Base-by-base conservation (phyloP, 257 asterid species). In the Lavandula angustifolia region DNA sequence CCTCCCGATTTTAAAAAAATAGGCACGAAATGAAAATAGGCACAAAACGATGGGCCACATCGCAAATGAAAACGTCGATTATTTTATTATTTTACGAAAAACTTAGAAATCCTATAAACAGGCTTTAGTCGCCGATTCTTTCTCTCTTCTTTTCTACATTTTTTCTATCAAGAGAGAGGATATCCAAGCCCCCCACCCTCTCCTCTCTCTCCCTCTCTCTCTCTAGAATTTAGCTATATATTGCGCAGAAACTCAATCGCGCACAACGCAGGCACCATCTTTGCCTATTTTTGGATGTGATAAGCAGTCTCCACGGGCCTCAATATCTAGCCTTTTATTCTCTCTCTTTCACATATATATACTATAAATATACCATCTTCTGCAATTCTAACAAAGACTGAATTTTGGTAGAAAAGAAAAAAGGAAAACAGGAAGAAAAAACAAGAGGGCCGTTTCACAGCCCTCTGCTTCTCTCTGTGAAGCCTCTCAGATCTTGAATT, bases 391-490 rank as follows among this genome's bases (percentile, higher is more conserved):
- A 70, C 80, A 75, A 76, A 70, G 77, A 78, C 79, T 80, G 81
- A 75, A 70, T 73, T 79, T 78, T 74, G 75, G 60, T 70, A 40
- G 67, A 72, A 76, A 67, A 67, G 69, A 61, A 38, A 38, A 17
- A 77, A 69, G 69, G 68, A 68, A 68, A 55, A 71, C 75, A 68
- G 62, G 79, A 75, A 79, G 83, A 73, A 76, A 73, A 76, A 69
- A 73, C 70, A 76, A 75, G 77, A 79, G 89, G 89, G 78, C 81
- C 81, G 76, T 22, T 69, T 60, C 31, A 12, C 50, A 76, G 81
- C 84, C 84, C 84, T 81, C 88, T 83, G 82, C 85, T 88, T 79
- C 79, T 79, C 52, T 75, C 84, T 70, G 70, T 75, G 85, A 77
- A 80, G 78, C 85, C 49, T 78, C 70, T 73, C 76, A 76, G 88